Evolutionary conservation across 306 rosid genomes (phyloP).

Genomic region (Delonix regia): DNA sequence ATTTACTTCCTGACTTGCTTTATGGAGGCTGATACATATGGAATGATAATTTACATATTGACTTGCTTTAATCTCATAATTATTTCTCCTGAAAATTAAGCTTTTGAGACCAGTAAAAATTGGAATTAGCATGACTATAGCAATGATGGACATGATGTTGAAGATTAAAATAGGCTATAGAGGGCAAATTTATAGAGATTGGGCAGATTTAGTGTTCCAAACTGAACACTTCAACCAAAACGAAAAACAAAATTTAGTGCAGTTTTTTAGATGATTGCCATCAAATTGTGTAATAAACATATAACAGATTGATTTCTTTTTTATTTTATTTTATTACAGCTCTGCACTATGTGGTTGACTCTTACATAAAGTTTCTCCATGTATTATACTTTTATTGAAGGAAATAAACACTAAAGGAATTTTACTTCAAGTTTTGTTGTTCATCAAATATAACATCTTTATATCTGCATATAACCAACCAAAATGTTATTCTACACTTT

Average conservation of each 20-base stretch:
- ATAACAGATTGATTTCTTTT: background rate
- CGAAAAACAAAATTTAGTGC: background rate
- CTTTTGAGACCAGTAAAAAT: background rate
- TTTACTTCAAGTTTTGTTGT: too few relatives aligned
- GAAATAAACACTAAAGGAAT: background rate
- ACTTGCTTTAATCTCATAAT: background rate
- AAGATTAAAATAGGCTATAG: background rate
- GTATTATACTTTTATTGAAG: background rate
- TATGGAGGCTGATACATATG: background rate
- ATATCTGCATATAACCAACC: background rate
- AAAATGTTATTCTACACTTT: background rate
- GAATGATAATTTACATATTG: background rate
- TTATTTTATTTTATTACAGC: too few relatives aligned
- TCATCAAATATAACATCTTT: background rate
- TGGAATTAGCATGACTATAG: background rate
- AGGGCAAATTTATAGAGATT: background rate
- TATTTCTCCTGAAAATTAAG: background rate
- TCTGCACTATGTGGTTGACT: background rate
- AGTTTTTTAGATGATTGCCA: background rate
- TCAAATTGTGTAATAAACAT: background rate
- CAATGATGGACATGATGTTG: too few relatives aligned
- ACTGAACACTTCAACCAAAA: background rate
- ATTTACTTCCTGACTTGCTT: background rate
- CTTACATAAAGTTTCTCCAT: background rate
- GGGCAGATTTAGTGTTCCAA: background rate